Evolutionary conservation across 148 eudicot genomes (phyloP).

Genomic region (Limonium bicolor): DNA sequence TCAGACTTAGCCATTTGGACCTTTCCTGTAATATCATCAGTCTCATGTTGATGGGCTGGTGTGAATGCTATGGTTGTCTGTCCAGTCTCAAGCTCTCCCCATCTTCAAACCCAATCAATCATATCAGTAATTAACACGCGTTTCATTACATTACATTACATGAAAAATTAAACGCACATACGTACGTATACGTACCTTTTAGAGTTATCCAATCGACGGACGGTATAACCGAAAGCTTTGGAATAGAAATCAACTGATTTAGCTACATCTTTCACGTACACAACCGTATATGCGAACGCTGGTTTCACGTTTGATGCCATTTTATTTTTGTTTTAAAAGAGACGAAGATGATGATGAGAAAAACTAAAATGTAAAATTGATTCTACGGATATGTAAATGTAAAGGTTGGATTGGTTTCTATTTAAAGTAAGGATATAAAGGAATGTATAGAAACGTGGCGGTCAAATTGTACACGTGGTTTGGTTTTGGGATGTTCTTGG

Average conservation of each 20-base stretch:
- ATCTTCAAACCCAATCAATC: constrained; percentile 18
- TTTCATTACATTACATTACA: too few species aligned
- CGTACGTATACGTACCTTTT: constrained; percentile 32
- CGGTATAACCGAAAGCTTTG: constrained; percentile 60
- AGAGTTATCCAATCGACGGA: constrained; percentile 61
- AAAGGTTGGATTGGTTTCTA: too few species aligned
- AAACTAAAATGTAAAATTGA: too few species aligned
- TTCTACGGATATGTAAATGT: too few species aligned
- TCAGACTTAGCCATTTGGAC: constrained; percentile 26
- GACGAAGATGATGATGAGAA: too few species aligned
- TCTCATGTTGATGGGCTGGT: constrained; percentile 76
- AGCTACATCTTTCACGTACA: constrained; percentile 78
- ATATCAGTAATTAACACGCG: too few species aligned
- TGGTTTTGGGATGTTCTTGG: too few species aligned
- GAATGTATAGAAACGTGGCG: too few species aligned
- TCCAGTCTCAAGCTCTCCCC: constrained; percentile 91
- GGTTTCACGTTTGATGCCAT: constrained; percentile 52
- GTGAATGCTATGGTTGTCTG: constrained; percentile 86
- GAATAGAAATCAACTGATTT: constrained; percentile 67
- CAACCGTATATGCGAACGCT: constrained; percentile 61
- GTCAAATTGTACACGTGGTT: too few species aligned
- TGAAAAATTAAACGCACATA: too few species aligned
- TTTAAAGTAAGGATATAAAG: too few species aligned
- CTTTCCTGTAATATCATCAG: constrained; percentile 64
- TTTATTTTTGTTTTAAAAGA: too few species aligned